phyloP scores from a whole-genome alignment of 805 yeast genomes.

The Suhomyces sp. region DNA sequence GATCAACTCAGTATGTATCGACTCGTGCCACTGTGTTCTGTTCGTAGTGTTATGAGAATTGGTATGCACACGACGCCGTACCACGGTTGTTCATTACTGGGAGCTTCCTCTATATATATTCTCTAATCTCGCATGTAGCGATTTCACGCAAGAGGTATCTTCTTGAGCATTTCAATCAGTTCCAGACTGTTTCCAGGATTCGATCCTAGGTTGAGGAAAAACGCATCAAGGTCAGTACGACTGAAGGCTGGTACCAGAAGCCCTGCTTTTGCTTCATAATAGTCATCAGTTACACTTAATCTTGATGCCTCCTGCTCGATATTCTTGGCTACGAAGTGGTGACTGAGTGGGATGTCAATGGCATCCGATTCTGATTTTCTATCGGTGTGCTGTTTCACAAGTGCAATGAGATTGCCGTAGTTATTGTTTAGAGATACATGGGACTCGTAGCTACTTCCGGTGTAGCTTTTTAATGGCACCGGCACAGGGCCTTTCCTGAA shows the following conservation, averaged over 20 bases:
- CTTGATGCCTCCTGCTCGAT: slow-evolving; percentile 18
- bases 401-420: slow-evolving; percentile 19
- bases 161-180: slow-evolving; percentile 6
- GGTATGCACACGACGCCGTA: neutral
- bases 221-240: slow-evolving; percentile 21
- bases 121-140: neutral
- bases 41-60: neutral
- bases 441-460: slow-evolving; percentile 14
- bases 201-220: slow-evolving; percentile 17
- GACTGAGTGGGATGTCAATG: slow-evolving; percentile 24
- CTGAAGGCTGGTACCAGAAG: neutral
- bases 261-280: slow-evolving; percentile 3
- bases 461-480: neutral
- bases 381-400: slow-evolving; percentile 14
- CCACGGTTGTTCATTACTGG: too few species aligned
- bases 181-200: slow-evolving; percentile 6
- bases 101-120: too few species aligned
- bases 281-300: slow-evolving; percentile 14
- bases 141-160: slow-evolving; percentile 6
- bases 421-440: slow-evolving; percentile 11
- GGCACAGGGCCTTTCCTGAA: neutral
- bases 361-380: slow-evolving; percentile 6
- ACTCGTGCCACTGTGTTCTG: neutral
- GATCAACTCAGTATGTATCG: neutral
- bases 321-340: slow-evolving; percentile 24